Evolutionary conservation across 805 yeast genomes (phyloP).

Genomic region (Teunomyces tritomae): DNA sequence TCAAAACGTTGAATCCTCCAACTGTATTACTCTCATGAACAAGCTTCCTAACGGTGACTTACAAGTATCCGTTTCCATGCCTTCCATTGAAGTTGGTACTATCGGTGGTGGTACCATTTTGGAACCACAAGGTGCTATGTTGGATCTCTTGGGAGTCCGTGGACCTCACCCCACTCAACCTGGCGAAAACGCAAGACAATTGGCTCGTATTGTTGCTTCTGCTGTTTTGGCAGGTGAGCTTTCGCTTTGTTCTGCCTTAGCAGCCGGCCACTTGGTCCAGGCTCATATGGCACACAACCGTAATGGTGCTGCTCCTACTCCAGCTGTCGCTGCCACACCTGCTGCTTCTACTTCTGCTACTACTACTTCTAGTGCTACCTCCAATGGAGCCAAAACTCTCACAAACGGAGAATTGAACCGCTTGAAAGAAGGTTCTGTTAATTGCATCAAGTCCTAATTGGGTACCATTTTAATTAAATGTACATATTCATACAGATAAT

Average conservation of each 20-base stretch:
- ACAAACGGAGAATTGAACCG: slow-evolving; percentile 33
- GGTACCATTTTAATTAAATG: neutral
- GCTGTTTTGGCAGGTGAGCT: slow-evolving; percentile 96
- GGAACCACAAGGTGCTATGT: slow-evolving; percentile 96
- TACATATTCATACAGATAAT: neutral
- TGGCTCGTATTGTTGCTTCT: slow-evolving; percentile 89
- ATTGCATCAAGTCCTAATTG: slow-evolving; percentile 63
- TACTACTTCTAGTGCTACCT: slow-evolving; percentile 2
- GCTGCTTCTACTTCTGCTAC: slow-evolving; percentile 18
- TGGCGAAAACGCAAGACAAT: slow-evolving; percentile 90
- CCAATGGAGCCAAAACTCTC: neutral
- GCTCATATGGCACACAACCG: slow-evolving; percentile 97
- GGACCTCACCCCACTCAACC: slow-evolving; percentile 95
- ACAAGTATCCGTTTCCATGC: slow-evolving; percentile 96
- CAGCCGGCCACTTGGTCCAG: slow-evolving; percentile 97
- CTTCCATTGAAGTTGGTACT: slow-evolving; percentile 97
- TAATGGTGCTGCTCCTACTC: slow-evolving; percentile 45
- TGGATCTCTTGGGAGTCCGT: slow-evolving; percentile 87
- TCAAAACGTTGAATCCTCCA: slow-evolving; percentile 95
- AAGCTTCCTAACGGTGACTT: slow-evolving; percentile 72
- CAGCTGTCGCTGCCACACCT: slow-evolving; percentile 23
- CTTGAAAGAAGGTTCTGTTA: slow-evolving; percentile 69
- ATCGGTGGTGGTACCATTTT: slow-evolving; percentile 98
- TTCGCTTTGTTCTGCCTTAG: slow-evolving; percentile 91
- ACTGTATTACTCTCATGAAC: slow-evolving; percentile 94